phyloP scores from a whole-genome alignment of 2,329 filamentous ascomycete species.

The Arthrinium phaeospermum region DNA sequence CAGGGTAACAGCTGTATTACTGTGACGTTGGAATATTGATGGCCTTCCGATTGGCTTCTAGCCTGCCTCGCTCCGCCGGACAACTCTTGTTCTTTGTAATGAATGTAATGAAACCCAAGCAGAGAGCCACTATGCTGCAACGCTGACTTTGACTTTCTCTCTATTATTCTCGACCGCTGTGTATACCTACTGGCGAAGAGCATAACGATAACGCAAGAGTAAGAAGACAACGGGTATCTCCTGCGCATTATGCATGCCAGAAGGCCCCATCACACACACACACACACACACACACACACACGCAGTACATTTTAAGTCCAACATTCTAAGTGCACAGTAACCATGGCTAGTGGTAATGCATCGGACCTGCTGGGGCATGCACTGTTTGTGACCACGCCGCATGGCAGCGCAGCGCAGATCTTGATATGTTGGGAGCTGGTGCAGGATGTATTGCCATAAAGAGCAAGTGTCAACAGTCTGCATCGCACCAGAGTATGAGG shows the following conservation, averaged over 20 bases:
- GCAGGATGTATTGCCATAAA: constrained; percentile 2
- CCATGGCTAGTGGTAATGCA: neutral
- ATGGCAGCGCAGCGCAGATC: constrained; percentile 9
- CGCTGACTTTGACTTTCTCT: neutral
- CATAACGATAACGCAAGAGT: neutral
- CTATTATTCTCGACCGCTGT: neutral
- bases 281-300: neutral
- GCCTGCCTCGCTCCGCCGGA: neutral
- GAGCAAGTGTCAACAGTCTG: neutral
- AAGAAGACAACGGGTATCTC: neutral
- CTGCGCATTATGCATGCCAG: neutral
- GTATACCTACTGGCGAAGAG: neutral
- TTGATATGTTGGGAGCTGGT: neutral
- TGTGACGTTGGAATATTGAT: constrained; percentile 12
- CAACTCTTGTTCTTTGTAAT: neutral
- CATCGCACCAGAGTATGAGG: neutral
- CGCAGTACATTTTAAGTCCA: neutral
- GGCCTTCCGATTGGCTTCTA: constrained; percentile 13
- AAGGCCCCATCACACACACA: neutral
- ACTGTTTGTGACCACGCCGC: constrained; percentile 4
- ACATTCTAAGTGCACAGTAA: neutral
- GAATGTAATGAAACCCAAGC: neutral
- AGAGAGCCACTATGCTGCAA: constrained; percentile 7
- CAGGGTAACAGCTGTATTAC: neutral
- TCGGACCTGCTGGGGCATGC: neutral